A percentile compares a stretch with the other conserved stretches of the same genome.
These are phyloP conservation scores for Alnus rubra DNA, from an alignment of 306 rosid genomes.

Conservation along the genomic window DNA sequence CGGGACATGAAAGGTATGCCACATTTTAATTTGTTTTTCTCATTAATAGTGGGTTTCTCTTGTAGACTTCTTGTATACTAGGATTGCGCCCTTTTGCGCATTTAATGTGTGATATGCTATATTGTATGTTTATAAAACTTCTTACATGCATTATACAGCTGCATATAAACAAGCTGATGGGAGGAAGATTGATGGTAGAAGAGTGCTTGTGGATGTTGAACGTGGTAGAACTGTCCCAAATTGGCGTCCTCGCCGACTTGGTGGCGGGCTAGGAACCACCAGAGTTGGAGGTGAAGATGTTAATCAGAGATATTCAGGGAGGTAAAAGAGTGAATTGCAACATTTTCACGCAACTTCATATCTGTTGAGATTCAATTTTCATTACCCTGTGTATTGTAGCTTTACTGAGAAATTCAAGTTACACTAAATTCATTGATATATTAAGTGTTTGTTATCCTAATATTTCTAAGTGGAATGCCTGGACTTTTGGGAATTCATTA, in stretches of 20 bases:
- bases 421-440: background rate
- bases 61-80: too few relatives aligned
- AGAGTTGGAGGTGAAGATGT: conserved; percentile 96
- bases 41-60: too few relatives aligned
- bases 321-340: conserved; percentile 45
- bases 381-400: background rate
- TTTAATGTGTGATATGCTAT: conserved; percentile 11
- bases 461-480: background rate
- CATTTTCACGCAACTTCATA: conserved; percentile 1
- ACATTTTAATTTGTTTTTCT: conserved; percentile 11
- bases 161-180: conserved; percentile 99
- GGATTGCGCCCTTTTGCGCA: too few relatives aligned
- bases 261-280: conserved; percentile 99
- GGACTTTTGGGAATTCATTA: background rate
- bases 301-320: conserved; percentile 80
- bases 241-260: conserved; percentile 98
- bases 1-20: conserved; percentile 96
- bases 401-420: background rate
- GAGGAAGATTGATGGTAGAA: conserved; percentile 90
- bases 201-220: conserved; percentile 97
- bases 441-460: background rate
- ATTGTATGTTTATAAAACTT: conserved; percentile 1
- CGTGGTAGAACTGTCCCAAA: conserved; percentile 99
- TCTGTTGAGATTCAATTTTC: background rate
- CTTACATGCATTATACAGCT: conserved; percentile 50